phyloP scores from a whole-genome alignment of 2,329 filamentous ascomycete species.

The Zalaria sp. region DNA sequence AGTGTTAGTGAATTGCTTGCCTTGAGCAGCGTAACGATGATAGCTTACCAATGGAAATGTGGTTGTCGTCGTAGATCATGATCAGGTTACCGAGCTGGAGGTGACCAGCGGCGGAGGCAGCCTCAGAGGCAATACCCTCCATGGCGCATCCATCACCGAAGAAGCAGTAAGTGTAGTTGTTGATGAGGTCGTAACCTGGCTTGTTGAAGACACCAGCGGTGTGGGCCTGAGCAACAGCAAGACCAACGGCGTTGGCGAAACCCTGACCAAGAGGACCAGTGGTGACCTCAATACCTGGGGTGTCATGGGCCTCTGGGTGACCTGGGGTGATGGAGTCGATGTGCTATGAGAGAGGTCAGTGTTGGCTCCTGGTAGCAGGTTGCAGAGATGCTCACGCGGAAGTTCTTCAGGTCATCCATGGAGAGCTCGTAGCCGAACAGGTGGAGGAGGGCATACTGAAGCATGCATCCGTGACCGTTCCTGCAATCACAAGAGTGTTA shows the following conservation, averaged over 20 bases:
- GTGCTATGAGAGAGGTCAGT: constrained; percentile 32
- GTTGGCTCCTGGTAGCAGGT: constrained; percentile 21
- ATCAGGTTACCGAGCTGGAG: constrained; percentile 97
- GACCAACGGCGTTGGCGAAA: constrained; percentile 92
- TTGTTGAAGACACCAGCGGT: constrained; percentile 91
- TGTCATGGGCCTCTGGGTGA: constrained; percentile 94
- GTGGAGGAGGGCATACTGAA: constrained; percentile 96
- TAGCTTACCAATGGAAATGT: constrained; percentile 63
- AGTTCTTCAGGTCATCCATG: constrained; percentile 86
- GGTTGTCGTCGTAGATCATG: constrained; percentile 95
- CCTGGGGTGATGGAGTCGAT: constrained; percentile 77
- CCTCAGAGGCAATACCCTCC: constrained; percentile 94
- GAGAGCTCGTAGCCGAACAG: constrained; percentile 80
- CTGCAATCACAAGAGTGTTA: constrained; percentile 30
- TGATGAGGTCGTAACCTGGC: constrained; percentile 75
- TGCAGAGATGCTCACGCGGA: constrained; percentile 62
- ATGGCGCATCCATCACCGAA: constrained; percentile 97
- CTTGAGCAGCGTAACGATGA: neutral
- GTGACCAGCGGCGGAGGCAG: constrained; percentile 83
- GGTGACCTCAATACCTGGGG: constrained; percentile 92
- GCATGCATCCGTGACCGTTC: constrained; percentile 98
- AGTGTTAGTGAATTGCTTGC: neutral
- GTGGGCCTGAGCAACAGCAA: constrained; percentile 92
- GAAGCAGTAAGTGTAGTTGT: constrained; percentile 96
- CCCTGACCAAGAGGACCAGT: constrained; percentile 96